These are phyloP conservation scores for Diospyros lotus DNA, from an alignment of 148 eudicot genomes.

Conservation along the genomic window DNA sequence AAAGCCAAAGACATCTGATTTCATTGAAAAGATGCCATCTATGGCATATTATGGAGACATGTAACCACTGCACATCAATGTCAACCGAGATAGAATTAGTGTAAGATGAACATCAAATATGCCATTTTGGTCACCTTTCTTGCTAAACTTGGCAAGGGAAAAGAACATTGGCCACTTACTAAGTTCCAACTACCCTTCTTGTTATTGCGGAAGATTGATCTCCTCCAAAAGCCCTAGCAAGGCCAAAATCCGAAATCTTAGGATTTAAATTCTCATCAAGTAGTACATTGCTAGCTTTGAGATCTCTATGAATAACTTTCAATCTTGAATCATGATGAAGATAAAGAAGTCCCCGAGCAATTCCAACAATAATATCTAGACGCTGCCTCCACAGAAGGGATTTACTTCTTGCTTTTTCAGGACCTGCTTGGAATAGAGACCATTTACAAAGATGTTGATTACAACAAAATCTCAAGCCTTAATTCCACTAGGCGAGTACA, in stretches of 20 bases:
- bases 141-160: not conserved
- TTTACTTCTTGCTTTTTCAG: not conserved
- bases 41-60: slow-evolving; percentile 11
- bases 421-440: not conserved
- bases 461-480: not conserved
- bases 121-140: not conserved
- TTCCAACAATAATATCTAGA: not conserved
- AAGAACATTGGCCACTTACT: slow-evolving; percentile 3
- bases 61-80: slow-evolving; percentile 9
- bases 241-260: slow-evolving; percentile 16
- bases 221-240: slow-evolving; percentile 12
- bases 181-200: slow-evolving; percentile 14
- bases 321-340: slow-evolving; percentile 12
- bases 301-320: slow-evolving; percentile 12
- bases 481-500: no score
- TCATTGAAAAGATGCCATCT: slow-evolving; percentile 7
- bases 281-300: slow-evolving; percentile 15
- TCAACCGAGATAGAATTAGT: not conserved
- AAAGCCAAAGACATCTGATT: not conserved
- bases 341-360: slow-evolving; percentile 1
- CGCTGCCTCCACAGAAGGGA: not conserved
- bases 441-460: no score
- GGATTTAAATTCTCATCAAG: slow-evolving; percentile 10
- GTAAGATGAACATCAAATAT: not conserved
- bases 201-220: slow-evolving; percentile 5